Evolutionary conservation across 768 basidiomycete genomes (phyloP).

Genomic region (Panaeolus papilionaceus): DNA sequence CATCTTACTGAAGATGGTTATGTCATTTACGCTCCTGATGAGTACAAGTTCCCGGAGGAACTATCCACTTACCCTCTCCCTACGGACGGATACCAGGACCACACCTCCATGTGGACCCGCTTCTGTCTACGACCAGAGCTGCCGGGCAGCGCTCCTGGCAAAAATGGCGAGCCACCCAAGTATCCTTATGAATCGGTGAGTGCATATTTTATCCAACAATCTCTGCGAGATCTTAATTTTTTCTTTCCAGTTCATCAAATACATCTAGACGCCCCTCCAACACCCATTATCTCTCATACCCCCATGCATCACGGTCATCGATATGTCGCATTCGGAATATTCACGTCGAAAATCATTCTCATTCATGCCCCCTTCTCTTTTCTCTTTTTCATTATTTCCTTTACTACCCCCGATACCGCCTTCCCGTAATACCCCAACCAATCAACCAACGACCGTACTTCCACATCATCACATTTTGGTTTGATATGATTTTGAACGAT

Average conservation of each 20-base stretch:
- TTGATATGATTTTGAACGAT: constrained; percentile 7
- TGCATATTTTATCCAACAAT: constrained; percentile 31
- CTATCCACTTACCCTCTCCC: constrained; percentile 63
- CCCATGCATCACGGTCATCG: not conserved
- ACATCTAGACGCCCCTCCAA: constrained; percentile 12
- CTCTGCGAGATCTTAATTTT: not conserved
- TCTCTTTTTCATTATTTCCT: not conserved
- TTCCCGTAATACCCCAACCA: constrained; percentile 1
- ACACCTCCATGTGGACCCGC: constrained; percentile 47
- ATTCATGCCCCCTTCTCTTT: not conserved
- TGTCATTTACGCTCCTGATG: constrained; percentile 70
- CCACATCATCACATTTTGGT: constrained; percentile 2
- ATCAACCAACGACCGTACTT: not conserved
- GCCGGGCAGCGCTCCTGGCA: constrained; percentile 61
- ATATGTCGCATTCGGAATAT: not conserved
- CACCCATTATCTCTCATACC: constrained; percentile 1
- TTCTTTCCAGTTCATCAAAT: constrained; percentile 40
- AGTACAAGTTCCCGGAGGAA: constrained; percentile 63
- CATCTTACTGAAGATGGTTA: constrained; percentile 60
- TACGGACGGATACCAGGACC: constrained; percentile 61
- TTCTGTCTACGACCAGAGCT: constrained; percentile 61
- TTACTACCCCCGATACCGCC: constrained; percentile 3
- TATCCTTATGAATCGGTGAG: constrained; percentile 57
- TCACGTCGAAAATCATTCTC: not conserved
- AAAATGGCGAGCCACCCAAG: constrained; percentile 55